A percentile compares a stretch with the other conserved stretches of the same genome.
Evolutionary conservation across 2,329 filamentous ascomycete species (phyloP).

Genomic region (Colletotrichum truncatum): DNA sequence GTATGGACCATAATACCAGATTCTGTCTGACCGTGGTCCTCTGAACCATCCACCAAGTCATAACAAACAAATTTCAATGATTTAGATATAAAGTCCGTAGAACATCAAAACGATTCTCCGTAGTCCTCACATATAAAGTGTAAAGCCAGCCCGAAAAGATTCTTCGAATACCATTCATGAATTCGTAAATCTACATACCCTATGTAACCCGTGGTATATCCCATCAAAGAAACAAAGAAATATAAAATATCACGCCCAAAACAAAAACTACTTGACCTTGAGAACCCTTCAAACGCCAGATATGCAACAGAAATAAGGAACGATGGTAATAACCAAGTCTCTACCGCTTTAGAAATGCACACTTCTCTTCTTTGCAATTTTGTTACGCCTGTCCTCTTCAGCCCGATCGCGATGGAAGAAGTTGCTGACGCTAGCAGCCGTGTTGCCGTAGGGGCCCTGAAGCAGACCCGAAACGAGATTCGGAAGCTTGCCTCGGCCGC

Average conservation of each 20-base stretch:
- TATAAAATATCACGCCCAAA: background rate
- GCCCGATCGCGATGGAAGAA: slow-evolving; percentile 50
- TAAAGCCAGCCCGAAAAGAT: too few relatives aligned
- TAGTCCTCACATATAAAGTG: too few relatives aligned
- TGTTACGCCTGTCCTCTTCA: slow-evolving; percentile 48
- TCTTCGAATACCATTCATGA: background rate
- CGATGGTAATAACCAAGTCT: background rate
- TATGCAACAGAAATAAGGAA: too few relatives aligned
- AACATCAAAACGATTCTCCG: too few relatives aligned
- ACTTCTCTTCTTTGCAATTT: slow-evolving; percentile 58
- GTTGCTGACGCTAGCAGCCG: slow-evolving; percentile 54
- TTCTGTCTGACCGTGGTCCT: too few relatives aligned
- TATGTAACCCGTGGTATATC: background rate
- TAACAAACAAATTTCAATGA: too few relatives aligned
- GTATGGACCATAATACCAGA: too few relatives aligned
- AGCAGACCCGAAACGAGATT: slow-evolving; percentile 41
- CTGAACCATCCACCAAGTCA: too few relatives aligned
- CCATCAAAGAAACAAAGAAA: background rate
- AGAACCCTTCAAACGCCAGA: background rate
- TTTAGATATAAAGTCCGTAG: too few relatives aligned
- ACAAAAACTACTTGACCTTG: background rate
- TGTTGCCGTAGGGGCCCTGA: slow-evolving; percentile 44
- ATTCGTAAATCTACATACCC: background rate
- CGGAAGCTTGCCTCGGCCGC: slow-evolving; percentile 33
- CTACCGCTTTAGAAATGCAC: slow-evolving; percentile 47